phyloP scores from a whole-genome alignment of 371 early-diverging fungal genomes.

The Aphelidium insulamus region DNA sequence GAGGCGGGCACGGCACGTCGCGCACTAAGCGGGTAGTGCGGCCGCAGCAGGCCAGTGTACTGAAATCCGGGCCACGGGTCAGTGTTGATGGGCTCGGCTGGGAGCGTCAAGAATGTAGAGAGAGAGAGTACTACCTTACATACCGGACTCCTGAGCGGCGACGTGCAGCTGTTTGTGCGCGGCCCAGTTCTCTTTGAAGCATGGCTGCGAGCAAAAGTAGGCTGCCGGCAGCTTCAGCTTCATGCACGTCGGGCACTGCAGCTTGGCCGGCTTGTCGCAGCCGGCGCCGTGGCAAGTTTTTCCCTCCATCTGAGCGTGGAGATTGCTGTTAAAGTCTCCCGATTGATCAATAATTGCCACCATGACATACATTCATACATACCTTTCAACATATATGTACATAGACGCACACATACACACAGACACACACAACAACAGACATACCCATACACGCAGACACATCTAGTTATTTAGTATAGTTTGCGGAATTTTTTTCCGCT shows the following conservation, averaged over 20 bases:
- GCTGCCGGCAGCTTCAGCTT: slow-evolving; percentile 39
- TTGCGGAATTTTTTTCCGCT: too few relatives aligned
- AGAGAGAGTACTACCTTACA: slow-evolving; percentile 7
- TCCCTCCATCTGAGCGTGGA: too few relatives aligned
- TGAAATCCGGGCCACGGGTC: slow-evolving; percentile 56
- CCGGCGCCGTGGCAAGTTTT: slow-evolving; percentile 27
- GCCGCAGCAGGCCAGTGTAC: slow-evolving; percentile 60
- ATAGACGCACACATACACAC: too few relatives aligned
- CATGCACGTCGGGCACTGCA: slow-evolving; percentile 75
- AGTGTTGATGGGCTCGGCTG: slow-evolving; percentile 6
- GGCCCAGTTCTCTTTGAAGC: slow-evolving; percentile 70
- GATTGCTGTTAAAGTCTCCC: too few relatives aligned
- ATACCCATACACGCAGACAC: too few relatives aligned
- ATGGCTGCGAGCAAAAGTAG: slow-evolving; percentile 67
- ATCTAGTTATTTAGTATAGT: too few relatives aligned
- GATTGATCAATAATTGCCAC: too few relatives aligned
- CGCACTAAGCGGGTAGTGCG: slow-evolving; percentile 66
- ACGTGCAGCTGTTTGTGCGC: slow-evolving; percentile 26
- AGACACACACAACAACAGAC: too few relatives aligned
- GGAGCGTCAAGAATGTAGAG: neutral
- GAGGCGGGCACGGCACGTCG: slow-evolving; percentile 42
- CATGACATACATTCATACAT: too few relatives aligned
- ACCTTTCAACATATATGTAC: too few relatives aligned
- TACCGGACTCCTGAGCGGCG: slow-evolving; percentile 19
- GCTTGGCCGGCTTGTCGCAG: slow-evolving; percentile 47